These are phyloP conservation scores for Trichomonas tenax DNA, from an alignment of 208 protist genomes.

Conservation along the genomic window DNA sequence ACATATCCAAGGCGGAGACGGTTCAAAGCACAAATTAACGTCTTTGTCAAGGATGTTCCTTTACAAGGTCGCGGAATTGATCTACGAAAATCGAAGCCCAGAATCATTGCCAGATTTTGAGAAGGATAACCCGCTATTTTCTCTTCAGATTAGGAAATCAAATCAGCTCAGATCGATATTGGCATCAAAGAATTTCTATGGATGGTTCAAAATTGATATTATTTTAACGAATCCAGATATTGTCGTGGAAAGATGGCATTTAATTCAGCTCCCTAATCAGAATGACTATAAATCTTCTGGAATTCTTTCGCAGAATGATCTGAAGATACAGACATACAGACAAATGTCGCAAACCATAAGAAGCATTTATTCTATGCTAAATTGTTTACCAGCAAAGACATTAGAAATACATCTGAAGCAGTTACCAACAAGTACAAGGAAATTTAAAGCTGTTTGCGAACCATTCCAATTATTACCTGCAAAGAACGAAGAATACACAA, in stretches of 20 bases:
- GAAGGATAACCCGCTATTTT: neutral
- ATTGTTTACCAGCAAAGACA: neutral
- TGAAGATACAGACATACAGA: neutral
- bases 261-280: neutral
- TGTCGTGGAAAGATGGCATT: neutral
- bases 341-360: neutral
- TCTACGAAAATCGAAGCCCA: neutral
- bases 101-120: neutral
- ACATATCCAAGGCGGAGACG: neutral
- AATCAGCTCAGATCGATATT: neutral
- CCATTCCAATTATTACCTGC: neutral
- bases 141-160: neutral
- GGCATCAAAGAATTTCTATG: neutral
- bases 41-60: neutral
- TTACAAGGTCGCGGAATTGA: neutral
- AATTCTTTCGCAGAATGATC: neutral
- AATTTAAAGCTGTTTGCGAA: neutral
- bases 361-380: neutral
- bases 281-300: neutral
- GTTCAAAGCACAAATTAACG: neutral
- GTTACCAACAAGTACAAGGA: neutral
- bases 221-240: neutral
- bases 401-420: neutral
- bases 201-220: neutral
- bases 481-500: neutral